Conservation (phyloP, 345 rosid genomes). For the Murraya paniculata region DNA sequence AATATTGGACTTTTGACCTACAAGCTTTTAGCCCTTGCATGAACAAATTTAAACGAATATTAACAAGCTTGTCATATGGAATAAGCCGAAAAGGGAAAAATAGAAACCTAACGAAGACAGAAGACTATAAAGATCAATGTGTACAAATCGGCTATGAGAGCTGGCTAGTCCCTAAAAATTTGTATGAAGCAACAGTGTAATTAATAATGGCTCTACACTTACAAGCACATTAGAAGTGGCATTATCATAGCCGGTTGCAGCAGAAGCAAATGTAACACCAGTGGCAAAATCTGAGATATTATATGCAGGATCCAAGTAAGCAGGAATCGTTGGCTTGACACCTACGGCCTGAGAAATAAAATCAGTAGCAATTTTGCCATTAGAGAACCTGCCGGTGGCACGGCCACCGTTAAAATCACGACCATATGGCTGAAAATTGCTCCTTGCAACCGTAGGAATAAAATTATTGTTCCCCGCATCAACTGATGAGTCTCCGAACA, state of each 20-base stretch:
- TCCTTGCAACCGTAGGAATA: constrained; percentile 52
- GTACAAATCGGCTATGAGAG: not conserved
- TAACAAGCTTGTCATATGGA: not conserved
- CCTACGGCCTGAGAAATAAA: constrained; percentile 51
- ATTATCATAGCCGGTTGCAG: constrained; percentile 58
- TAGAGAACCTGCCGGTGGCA: constrained; percentile 55
- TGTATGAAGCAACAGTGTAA: not conserved
- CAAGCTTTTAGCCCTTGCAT: no score
- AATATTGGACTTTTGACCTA: no score
- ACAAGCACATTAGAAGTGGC: constrained; percentile 57
- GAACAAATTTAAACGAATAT: no score
- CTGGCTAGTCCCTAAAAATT: no score
- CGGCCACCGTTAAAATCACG: constrained; percentile 50
- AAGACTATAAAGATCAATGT: not conserved
- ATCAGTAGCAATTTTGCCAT: constrained; percentile 54
- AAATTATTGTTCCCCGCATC: constrained; percentile 61
- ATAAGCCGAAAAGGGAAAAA: not conserved
- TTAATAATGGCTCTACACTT: not conserved
- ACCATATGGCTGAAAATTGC: constrained; percentile 64
- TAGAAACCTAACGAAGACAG: not conserved
- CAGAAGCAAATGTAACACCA: constrained; percentile 60
- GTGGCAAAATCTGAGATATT: constrained; percentile 50
- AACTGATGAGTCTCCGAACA: constrained; percentile 60
- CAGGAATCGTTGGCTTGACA: constrained; percentile 42
- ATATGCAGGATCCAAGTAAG: constrained; percentile 55